Conservation (phyloP, 768 basidiomycete species). For the Suillus clintonianus region DNA sequence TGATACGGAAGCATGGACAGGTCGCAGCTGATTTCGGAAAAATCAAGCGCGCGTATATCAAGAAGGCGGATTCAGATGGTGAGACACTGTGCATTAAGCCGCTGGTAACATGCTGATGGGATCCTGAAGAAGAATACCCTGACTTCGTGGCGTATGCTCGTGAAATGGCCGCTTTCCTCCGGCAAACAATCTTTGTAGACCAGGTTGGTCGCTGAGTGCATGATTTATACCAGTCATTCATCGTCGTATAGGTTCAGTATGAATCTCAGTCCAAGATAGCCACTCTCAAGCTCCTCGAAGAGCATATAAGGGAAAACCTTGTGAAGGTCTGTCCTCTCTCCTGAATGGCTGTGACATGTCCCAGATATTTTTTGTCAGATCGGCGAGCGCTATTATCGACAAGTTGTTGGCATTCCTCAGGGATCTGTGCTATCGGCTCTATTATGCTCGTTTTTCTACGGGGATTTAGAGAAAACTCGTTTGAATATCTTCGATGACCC, state of each 20-base stretch:
- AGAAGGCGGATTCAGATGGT: conserved; percentile 73
- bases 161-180: conserved; percentile 63
- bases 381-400: conserved; percentile 74
- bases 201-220: conserved; percentile 48
- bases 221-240: neutral
- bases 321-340: conserved; percentile 63
- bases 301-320: conserved; percentile 91
- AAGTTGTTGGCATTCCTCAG: conserved; percentile 95
- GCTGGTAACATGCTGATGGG: neutral
- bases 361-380: conserved; percentile 52
- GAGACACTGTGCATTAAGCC: neutral
- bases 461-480: conserved; percentile 70
- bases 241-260: conserved; percentile 52
- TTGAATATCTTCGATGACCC: conserved; percentile 55
- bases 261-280: conserved; percentile 51
- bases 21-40: conserved; percentile 59
- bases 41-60: conserved; percentile 56
- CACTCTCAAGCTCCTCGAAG: conserved; percentile 74
- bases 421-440: conserved; percentile 92
- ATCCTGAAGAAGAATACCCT: conserved; percentile 64
- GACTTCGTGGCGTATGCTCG: conserved; percentile 74
- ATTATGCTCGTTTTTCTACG: conserved; percentile 93
- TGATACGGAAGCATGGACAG: conserved; percentile 70
- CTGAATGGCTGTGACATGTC: conserved; percentile 1
- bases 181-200: conserved; percentile 84